Evolutionary conservation across 2,329 filamentous ascomycete genomes (phyloP), one percentile per base, ranked within the genome.

Genomic region (Aureobasidium subglaciale): DNA sequence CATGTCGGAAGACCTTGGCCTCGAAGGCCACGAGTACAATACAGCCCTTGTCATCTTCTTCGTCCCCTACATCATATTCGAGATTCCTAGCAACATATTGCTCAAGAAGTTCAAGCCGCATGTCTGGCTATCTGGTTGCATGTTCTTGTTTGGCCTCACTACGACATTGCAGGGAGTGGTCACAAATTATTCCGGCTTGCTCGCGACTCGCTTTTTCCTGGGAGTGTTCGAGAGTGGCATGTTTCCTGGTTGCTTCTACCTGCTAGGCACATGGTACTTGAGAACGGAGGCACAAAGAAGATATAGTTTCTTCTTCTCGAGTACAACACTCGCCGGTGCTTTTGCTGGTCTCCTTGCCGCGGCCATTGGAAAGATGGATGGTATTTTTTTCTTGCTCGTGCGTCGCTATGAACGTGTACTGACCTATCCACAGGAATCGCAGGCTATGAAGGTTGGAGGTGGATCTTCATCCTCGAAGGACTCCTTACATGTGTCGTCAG

Each of bases 261-360:
- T 63, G 5, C 62, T 61, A 8, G 60, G 40, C 6, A 92, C 92
- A 85, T 95, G 88, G 90, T 99, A 97, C 64, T 84, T 85, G 58
- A 83, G 92, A 58, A 77, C 78, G 41, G 93, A 97, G 72, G 90
- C 91, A 2, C 92, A 97, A 71, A 89, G 90, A 65, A 84, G 93
- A 27, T 96, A 91, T 73, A 88, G 85, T 15, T 91, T 97, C 76
- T 97, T 97, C 78, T 97, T 97, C 76, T 85, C 82, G 65, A 88
- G 80, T 25, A 91, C 88, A 0, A 87, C 85, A 0, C 75, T 92
- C 3, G 88, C 88, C 1, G 88, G 88, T 29, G 88, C 90, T 0
- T 96, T 96, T 64, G 90, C 89, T 40, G 90, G 90, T 2, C 78
- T 96, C 1, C 78, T 96, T 4, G 91, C 91, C 1, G 86, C 84